A percentile compares a stretch with the other conserved stretches of the same genome.
Evolutionary conservation across 352 stramenopile genomes (phyloP).

Genomic region (Phytopythium ostracodes): DNA sequence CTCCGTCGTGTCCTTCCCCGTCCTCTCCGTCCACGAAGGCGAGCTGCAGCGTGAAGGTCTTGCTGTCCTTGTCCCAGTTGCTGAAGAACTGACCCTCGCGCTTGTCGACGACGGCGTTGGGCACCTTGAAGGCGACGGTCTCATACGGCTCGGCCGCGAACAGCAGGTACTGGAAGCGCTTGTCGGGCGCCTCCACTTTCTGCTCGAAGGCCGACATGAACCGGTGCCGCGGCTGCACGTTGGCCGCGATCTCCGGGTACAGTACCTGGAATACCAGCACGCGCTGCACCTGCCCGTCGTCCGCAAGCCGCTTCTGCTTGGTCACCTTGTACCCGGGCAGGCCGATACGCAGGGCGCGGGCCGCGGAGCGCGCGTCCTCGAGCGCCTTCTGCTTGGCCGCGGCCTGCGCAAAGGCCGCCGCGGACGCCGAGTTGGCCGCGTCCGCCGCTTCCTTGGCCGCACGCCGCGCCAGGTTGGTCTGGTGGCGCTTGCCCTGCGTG

Average conservation of each 20-base stretch:
- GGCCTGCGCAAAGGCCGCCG: slow-evolving; percentile 40
- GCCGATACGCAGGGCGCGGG: slow-evolving; percentile 93
- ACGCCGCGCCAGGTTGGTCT: slow-evolving; percentile 93
- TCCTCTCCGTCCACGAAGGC: slow-evolving; percentile 37
- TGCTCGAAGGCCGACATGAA: slow-evolving; percentile 99
- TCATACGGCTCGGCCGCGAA: slow-evolving; percentile 99
- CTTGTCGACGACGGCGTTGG: slow-evolving; percentile 95
- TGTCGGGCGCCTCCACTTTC: slow-evolving; percentile 95
- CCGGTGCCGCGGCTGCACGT: slow-evolving; percentile 94
- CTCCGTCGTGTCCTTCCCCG: slow-evolving; percentile 6
- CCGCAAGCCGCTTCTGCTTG: slow-evolving; percentile 66
- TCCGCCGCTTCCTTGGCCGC: slow-evolving; percentile 82
- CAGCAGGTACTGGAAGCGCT: slow-evolving; percentile 95
- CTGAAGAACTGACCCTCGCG: slow-evolving; percentile 95
- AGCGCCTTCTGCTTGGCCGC: slow-evolving; percentile 23
- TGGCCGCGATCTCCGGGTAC: slow-evolving; percentile 95
- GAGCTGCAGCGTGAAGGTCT: slow-evolving; percentile 94
- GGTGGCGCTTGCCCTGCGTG: slow-evolving; percentile 99
- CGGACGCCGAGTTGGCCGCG: slow-evolving; percentile 40
- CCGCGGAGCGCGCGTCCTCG: slow-evolving; percentile 36
- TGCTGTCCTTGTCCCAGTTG: slow-evolving; percentile 95
- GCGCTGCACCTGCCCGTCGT: slow-evolving; percentile 39
- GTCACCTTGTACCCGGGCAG: slow-evolving; percentile 97
- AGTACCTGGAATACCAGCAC: slow-evolving; percentile 93
- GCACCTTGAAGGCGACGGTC: slow-evolving; percentile 99